phyloP scores from a whole-genome alignment of 2,329 filamentous ascomycete species.

The Beauveria sp. region DNA sequence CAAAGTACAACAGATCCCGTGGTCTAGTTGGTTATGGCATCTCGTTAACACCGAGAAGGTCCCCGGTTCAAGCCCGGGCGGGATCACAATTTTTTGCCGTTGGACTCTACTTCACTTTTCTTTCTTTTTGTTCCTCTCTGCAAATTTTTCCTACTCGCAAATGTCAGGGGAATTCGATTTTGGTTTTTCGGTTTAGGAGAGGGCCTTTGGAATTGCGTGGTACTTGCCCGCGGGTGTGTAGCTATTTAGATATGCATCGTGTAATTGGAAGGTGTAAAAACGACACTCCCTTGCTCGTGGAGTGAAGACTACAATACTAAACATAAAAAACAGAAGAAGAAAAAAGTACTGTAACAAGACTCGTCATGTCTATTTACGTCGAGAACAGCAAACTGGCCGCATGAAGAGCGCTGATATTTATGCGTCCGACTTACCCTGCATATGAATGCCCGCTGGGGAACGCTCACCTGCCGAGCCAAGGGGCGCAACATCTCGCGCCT shows the following conservation, averaged over 20 bases:
- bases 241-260: too few species aligned
- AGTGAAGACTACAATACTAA: too few species aligned
- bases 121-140: neutral
- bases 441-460: neutral
- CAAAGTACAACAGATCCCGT: conserved; percentile 22
- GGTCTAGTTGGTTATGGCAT: conserved; percentile 34
- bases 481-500: too few species aligned
- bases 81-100: conserved; percentile 21
- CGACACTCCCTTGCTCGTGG: too few species aligned
- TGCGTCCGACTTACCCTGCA: neutral
- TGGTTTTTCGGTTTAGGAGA: too few species aligned
- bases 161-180: too few species aligned
- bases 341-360: neutral
- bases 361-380: neutral
- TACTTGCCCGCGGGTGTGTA: too few species aligned
- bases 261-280: too few species aligned
- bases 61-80: conserved; percentile 33
- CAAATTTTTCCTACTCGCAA: neutral
- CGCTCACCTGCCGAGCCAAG: neutral
- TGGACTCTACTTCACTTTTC: neutral
- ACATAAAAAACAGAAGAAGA: neutral
- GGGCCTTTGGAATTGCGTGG: too few species aligned
- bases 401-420: neutral
- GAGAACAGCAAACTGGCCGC: neutral
- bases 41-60: conserved; percentile 34